Base-by-base conservation (phyloP, 164 flowering plant genomes). In the Vitis cinerea region DNA sequence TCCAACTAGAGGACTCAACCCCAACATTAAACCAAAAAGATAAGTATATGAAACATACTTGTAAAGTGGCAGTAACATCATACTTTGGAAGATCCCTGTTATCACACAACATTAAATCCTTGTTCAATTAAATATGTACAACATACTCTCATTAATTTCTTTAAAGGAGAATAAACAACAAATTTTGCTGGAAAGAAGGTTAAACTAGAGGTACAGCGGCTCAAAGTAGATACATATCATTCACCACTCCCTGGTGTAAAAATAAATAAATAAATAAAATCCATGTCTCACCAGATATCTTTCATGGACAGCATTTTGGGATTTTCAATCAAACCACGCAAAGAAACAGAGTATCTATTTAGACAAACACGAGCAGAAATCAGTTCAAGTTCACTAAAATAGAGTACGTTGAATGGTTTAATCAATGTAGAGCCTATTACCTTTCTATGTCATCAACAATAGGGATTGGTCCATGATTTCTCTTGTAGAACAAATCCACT, bases 391-490 rank as follows among this genome's bases (percentile, higher is more conserved):
- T 57, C 55, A 27, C 2, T 50, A 2, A 59, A 10, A 51, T 44
- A 13, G 17, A 66, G 49, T 15, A 37, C n/a, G 17, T 55, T 9
- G 12, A 54, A 57, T 5, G n/a, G 53, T 10, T 31, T 17, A 44
- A 63, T 37, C 44, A 64, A 58, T 37, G 59, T 9, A 66, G 19
- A 31, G 52, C 1, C 17, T 60, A 66, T 57, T 16, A 93, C 99
- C 92, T 90, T 64, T 91, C 87, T 15, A 93, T 74, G 72, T 96
- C 97, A 73, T 96, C 97, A 58, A 91, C 93, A 7, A 90, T 50
- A 1, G 98, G 99, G 54, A 95, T 90, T 19, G 99, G 99, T 9
- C 99, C 99, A 83, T 96, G 99, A 70, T 91, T 96, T 78, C 99
- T 87, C 87, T 96, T 96, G 84, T 91, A 93, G 82, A 93, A 96